Evolutionary conservation across 176 grass and related monocot species (phyloP).

Genomic region (Thalia dealbata): DNA sequence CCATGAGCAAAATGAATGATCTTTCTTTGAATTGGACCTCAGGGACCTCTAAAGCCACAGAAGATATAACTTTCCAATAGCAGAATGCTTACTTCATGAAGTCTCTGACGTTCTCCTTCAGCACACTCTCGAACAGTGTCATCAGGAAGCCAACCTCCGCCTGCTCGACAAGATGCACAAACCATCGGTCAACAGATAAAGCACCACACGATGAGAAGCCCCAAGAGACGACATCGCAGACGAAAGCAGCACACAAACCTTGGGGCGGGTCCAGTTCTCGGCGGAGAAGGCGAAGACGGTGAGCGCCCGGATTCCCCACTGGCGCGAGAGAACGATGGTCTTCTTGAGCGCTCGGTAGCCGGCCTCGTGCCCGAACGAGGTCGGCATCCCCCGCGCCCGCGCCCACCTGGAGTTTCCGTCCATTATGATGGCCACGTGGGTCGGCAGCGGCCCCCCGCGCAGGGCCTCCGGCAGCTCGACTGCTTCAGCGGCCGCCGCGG

Average conservation of each 20-base stretch:
- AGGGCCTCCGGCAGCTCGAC: conserved; percentile 22
- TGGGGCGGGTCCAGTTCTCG: conserved; percentile 74
- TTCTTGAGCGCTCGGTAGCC: conserved; percentile 50
- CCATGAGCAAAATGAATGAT: neutral
- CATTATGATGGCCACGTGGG: conserved; percentile 74
- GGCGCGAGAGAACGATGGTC: conserved; percentile 33
- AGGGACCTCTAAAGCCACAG: neutral
- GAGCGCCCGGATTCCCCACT: conserved; percentile 47
- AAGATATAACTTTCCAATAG: neutral
- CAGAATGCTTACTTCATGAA: conserved; percentile 31
- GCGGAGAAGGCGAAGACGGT: conserved; percentile 71
- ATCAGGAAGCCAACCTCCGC: conserved; percentile 56
- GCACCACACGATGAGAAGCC: neutral
- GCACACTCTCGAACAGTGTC: conserved; percentile 41
- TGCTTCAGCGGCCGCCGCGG: conserved; percentile 17
- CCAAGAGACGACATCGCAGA: neutral
- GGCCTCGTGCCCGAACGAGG: conserved; percentile 45
- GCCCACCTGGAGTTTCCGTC: conserved; percentile 79
- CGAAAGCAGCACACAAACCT: conserved; percentile 12
- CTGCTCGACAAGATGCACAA: conserved; percentile 22
- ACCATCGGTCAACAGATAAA: neutral
- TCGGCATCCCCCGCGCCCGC: conserved; percentile 35
- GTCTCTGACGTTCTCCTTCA: conserved; percentile 29
- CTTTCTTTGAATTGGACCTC: neutral
- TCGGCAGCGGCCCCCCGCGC: conserved; percentile 34